Base-by-base conservation (phyloP, 208 protist genomes). In the Porcisia deanei region DNA sequence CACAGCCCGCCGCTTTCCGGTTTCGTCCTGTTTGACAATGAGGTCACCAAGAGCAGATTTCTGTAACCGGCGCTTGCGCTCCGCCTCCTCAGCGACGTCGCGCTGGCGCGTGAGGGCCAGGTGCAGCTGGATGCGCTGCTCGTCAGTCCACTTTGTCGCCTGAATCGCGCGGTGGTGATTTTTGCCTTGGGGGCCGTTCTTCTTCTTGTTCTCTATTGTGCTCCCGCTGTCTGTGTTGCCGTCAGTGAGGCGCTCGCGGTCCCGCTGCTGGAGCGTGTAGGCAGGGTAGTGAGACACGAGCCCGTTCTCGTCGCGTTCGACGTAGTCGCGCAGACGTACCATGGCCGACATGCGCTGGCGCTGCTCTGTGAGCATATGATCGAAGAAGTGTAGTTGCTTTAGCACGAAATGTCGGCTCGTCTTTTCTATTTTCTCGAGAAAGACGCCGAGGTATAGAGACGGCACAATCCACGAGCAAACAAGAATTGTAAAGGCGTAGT, bases 401-500 rank as follows among this genome's bases (percentile, higher is more conserved):
- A 91, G 81, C 61, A 89, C 82, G 71, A 92, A 96, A 63, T 92
- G 83, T 1, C 86, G 84, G 47, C 85, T 89, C 16, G 89, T 95
- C 67, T 88, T 90, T 69, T 95, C 88, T 60, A 97, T 85, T 86
- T 96, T 96, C 67, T 97, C 92, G 61, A 97, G 77, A 78, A 98
- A 96, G 70, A 97, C 90, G 52, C 91, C 95, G 75, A 97, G 80
- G 76, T 89, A 96, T 65, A 98, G 90, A 25, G 92, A 88, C 16
- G 93, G 88, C n/a, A 98, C 84, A 66, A 98, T 88, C 82, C 84
- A 98, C 20, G 93, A 85, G 83, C 92, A 94, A 43, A 97, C 47
- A 22, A 97, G 59, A 63, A 97, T 96, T 18, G 90, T 90, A 71
- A 94, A 89, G 73, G 83, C 71, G 86, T 95, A 97, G 79, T 95